Evolutionary conservation across 2,329 filamentous ascomycete species (phyloP), one percentile per base, ranked within the genome.

Genomic region (Cladosporium cucumerinum): DNA sequence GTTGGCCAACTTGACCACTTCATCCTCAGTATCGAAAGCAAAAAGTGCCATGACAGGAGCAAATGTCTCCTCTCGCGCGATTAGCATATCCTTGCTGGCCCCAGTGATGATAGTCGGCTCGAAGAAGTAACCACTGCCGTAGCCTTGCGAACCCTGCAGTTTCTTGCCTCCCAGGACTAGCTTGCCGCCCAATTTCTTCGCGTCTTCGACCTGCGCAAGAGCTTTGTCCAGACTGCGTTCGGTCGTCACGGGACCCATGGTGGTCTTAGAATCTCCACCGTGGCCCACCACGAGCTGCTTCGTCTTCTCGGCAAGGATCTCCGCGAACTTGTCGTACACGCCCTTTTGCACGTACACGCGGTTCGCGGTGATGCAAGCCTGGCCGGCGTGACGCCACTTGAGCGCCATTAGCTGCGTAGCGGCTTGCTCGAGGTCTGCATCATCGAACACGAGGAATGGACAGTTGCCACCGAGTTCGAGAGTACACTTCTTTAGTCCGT

Each of bases 381-480:
- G 86, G 2, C 86, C 86, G 2, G 86, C 86, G 71, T 88, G 85
- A 10, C 84, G 79, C 77, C 82, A 85, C 71, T 85, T 85, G 21
- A 86, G 74, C 0, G 78, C 75, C 77, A 82, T 78, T 21, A 82
- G 78, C 59, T 78, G 72, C 74, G 80, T 76, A 68, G 81, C 73
- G n/a, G 83, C 83, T 70, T 84, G 81, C 18, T 87, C 82, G 23
- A 88, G 78, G 69, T 87, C 83, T 12, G 86, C 86, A 73, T 89
- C 86, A 66, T 88, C 84, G 66, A 89, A 89, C 30, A 89, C 82
- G 23, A 89, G 72, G 71, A 88, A 87, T 0, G 86, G 86, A 65
- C 86, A 88, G 73, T 89, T 89, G 21, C 86, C 86, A 61, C 86
- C 86, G 12, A 89, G 78, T 70, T 89, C 86, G 8, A 89, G 79